Percentiles rank a stretch among this genome's conserved stretches.
phyloP scores from a whole-genome alignment of 2,329 filamentous ascomycete genomes.

The Fusarium goolgardi region DNA sequence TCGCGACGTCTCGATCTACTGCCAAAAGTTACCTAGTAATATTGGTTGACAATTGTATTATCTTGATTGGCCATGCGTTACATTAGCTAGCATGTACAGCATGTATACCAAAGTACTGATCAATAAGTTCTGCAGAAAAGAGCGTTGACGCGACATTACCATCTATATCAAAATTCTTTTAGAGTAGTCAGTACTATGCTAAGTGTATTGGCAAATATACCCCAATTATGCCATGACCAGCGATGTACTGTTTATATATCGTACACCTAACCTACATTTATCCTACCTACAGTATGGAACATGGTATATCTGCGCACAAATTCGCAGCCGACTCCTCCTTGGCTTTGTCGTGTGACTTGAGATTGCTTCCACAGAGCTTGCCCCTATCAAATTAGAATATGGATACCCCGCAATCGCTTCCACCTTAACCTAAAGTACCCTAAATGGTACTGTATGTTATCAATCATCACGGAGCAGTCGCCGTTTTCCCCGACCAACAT shows the following conservation, averaged over 20 bases:
- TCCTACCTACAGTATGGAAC: background rate
- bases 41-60: background rate
- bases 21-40: background rate
- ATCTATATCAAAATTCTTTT: background rate
- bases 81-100: background rate
- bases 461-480: constrained; percentile 25
- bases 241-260: background rate
- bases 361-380: constrained; percentile 5
- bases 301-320: background rate
- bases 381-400: constrained; percentile 21
- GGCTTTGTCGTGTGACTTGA: constrained; percentile 6
- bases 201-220: too few species aligned
- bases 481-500: constrained; percentile 35
- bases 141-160: background rate
- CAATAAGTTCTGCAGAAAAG: background rate
- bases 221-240: background rate
- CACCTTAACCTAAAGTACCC: constrained; percentile 8
- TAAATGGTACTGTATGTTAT: constrained; percentile 31
- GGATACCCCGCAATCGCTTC: constrained; percentile 38
- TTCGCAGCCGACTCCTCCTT: background rate
- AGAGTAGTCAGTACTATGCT: background rate
- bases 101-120: background rate
- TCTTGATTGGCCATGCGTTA: background rate
- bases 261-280: background rate
- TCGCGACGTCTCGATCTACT: background rate